Conservation (phyloP, 805 yeast genomes). For the Cyberlindnera veronae region DNA sequence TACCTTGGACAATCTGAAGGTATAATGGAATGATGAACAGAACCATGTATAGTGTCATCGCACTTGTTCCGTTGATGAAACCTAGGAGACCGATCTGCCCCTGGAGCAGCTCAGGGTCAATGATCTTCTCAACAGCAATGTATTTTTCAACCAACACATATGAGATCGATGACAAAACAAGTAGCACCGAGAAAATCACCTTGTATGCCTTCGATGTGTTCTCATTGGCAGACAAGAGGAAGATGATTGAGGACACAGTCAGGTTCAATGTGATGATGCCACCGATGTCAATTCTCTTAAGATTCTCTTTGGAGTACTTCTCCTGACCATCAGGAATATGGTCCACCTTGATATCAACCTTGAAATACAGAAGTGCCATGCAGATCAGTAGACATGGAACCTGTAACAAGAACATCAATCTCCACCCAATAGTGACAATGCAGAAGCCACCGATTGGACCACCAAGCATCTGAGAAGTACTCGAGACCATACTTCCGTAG, state of each 20-base stretch:
- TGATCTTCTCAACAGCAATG: conserved; percentile 36
- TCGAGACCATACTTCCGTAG: conserved; percentile 37
- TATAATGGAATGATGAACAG: conserved; percentile 39
- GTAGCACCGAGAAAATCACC: conserved; percentile 11
- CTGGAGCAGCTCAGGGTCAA: conserved; percentile 37
- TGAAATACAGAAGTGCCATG: conserved; percentile 21
- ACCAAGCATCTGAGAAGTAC: conserved; percentile 40
- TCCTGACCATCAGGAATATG: conserved; percentile 27
- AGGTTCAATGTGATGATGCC: conserved; percentile 37
- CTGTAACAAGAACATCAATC: conserved; percentile 42
- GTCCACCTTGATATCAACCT: conserved; percentile 31
- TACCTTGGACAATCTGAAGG: conserved; percentile 40
- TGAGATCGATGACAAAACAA: conserved; percentile 15
- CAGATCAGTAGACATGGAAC: conserved; percentile 34
- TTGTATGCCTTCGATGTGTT: conserved; percentile 12
- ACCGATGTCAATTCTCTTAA: conserved; percentile 37
- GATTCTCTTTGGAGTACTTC: conserved; percentile 31
- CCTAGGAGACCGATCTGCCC: conserved; percentile 39
- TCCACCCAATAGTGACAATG: conserved; percentile 39
- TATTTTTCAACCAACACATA: conserved; percentile 36
- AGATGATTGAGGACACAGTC: conserved; percentile 33
- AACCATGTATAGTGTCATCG: conserved; percentile 34
- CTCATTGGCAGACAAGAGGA: conserved; percentile 31
- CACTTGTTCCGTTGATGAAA: conserved; percentile 34
- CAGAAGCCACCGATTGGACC: conserved; percentile 43